phyloP scores from a whole-genome alignment of 2,329 filamentous ascomycete species.

The Ceratocystis alfenasii region DNA sequence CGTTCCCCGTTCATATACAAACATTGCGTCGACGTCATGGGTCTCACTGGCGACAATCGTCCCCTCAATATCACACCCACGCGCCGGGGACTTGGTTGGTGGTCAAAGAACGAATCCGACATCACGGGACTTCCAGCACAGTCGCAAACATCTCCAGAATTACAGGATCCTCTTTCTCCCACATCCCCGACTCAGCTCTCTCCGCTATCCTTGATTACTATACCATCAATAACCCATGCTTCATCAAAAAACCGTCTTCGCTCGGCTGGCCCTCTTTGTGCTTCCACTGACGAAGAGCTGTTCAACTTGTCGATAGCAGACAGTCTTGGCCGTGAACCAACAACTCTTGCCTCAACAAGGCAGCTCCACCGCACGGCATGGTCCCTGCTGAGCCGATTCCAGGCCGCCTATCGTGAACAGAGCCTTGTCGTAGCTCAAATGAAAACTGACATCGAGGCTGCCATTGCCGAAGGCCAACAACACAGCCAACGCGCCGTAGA shows the following conservation, averaged over 20 bases:
- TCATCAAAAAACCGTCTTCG: constrained; percentile 7
- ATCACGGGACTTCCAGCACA: constrained; percentile 8
- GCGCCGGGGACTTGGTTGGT: constrained; percentile 17
- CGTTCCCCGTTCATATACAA: not conserved
- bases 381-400: constrained; percentile 44
- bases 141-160: not conserved
- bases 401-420: constrained; percentile 46
- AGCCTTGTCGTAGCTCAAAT: constrained; percentile 40
- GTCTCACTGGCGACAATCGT: constrained; percentile 17
- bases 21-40: constrained; percentile 12
- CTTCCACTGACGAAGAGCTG: constrained; percentile 39
- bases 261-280: constrained; percentile 6
- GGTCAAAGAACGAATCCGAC: constrained; percentile 12
- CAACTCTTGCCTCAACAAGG: constrained; percentile 18
- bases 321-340: constrained; percentile 33
- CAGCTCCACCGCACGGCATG: constrained; percentile 35
- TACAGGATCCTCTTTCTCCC: constrained; percentile 22
- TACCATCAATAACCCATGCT: constrained; percentile 30
- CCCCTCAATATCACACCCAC: constrained; percentile 18
- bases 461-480: constrained; percentile 45
- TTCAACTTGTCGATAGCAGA: constrained; percentile 44
- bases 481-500: constrained; percentile 40
- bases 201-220: constrained; percentile 33
- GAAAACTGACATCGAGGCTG: constrained; percentile 41
- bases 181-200: not conserved